Percentiles rank a stretch among this genome's conserved stretches.
Conservation (phyloP, 1,284 basidiomycete genomes). For the Ganoderma lucidum region DNA sequence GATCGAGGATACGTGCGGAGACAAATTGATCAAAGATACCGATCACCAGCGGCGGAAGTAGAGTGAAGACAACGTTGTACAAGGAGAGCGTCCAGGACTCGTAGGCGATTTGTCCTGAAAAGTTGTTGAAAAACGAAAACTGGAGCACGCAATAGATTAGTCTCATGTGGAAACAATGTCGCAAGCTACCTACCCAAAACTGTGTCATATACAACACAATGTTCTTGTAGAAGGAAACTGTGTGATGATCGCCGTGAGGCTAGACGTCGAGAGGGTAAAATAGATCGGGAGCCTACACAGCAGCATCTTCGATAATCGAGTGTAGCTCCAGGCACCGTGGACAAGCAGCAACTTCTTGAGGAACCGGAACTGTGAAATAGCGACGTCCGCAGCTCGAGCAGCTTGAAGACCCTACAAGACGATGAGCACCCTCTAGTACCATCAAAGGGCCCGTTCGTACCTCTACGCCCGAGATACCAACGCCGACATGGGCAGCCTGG, state of each 20-base stretch:
- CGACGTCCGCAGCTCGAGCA: slow-evolving; percentile 94
- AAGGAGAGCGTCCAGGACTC: slow-evolving; percentile 98
- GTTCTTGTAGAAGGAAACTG: slow-evolving; percentile 97
- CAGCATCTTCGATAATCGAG: slow-evolving; percentile 93
- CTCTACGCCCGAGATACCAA: slow-evolving; percentile 98
- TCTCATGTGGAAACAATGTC: neutral
- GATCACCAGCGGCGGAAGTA: slow-evolving; percentile 96
- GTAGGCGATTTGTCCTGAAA: slow-evolving; percentile 97
- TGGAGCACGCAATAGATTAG: slow-evolving; percentile 41
- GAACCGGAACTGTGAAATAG: slow-evolving; percentile 98
- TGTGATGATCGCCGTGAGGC: neutral
- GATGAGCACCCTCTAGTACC: slow-evolving; percentile 8
- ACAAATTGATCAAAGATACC: slow-evolving; percentile 99
- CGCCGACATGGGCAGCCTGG: slow-evolving; percentile 96
- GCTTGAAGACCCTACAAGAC: slow-evolving; percentile 88
- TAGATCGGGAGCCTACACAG: slow-evolving; percentile 66
- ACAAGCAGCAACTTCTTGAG: slow-evolving; percentile 96
- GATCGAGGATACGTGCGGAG: slow-evolving; percentile 94
- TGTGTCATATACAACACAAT: slow-evolving; percentile 98
- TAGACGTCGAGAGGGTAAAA: neutral
- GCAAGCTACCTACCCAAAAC: slow-evolving; percentile 81
- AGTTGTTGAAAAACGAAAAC: slow-evolving; percentile 99
- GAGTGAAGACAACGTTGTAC: slow-evolving; percentile 94
- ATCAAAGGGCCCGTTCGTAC: slow-evolving; percentile 47
- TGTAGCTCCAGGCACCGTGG: slow-evolving; percentile 99